These are phyloP conservation scores for Aspergillus incahuasiensis DNA, from an alignment of 495 filamentous ascomycete species.

Conservation along the genomic window DNA sequence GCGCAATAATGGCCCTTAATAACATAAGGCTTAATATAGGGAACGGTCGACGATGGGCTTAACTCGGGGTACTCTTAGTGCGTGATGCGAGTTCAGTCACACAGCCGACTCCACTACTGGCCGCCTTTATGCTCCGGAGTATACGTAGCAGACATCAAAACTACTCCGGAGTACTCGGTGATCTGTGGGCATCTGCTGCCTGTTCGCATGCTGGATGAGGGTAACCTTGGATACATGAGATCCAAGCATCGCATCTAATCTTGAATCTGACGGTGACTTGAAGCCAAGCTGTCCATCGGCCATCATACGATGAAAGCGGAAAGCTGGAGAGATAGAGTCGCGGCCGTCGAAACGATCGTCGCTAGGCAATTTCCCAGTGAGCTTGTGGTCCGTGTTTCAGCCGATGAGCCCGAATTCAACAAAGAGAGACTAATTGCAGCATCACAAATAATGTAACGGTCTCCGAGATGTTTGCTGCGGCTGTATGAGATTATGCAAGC, in stretches of 20 bases:
- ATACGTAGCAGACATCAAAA: too few relatives aligned
- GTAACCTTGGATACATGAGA: neutral
- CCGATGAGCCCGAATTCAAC: neutral
- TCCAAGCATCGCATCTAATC: neutral
- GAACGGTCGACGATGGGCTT: neutral
- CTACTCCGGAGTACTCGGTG: too few relatives aligned
- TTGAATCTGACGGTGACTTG: neutral
- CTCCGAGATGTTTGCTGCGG: neutral
- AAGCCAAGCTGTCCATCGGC: neutral
- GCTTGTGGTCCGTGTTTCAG: conserved; percentile 29
- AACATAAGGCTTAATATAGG: neutral
- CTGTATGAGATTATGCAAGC: neutral
- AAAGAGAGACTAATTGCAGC: neutral
- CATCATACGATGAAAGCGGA: neutral
- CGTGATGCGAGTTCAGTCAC: conserved; percentile 10
- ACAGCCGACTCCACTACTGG: conserved; percentile 15
- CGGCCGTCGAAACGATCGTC: conserved; percentile 24
- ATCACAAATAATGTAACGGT: neutral
- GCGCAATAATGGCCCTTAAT: neutral
- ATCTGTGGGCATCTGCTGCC: too few relatives aligned
- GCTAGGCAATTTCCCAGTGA: conserved; percentile 25
- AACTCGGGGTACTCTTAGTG: conserved; percentile 1
- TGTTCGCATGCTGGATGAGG: neutral
- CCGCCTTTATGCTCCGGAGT: neutral
- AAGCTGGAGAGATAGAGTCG: neutral